phyloP scores from a whole-genome alignment of 768 basidiomycete genomes.

The Lentinula sp. region DNA sequence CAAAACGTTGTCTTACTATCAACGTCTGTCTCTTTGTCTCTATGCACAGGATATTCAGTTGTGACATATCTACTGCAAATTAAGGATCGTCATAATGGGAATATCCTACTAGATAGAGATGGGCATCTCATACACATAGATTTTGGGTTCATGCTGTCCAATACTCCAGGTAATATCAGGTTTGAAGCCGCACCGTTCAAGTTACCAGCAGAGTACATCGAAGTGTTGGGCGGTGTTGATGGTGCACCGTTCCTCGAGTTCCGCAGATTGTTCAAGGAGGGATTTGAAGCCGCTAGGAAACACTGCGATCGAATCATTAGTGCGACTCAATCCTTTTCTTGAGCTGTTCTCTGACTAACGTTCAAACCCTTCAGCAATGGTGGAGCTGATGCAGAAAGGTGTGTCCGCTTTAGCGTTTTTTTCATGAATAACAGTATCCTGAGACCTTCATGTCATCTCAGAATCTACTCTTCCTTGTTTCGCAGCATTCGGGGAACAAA shows the following conservation, averaged over 20 bases:
- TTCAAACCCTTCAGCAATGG: conserved; percentile 41
- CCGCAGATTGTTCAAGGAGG: conserved; percentile 81
- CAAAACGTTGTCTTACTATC: background rate
- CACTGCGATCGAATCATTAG: conserved; percentile 96
- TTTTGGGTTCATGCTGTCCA: conserved; percentile 96
- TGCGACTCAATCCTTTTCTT: conserved; percentile 26
- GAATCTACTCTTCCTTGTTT: conserved; percentile 93
- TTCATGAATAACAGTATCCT: background rate
- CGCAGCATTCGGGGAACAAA: conserved; percentile 84
- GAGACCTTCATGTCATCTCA: conserved; percentile 21
- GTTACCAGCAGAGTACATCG: conserved; percentile 89
- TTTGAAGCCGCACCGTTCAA: conserved; percentile 99
- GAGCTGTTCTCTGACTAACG: background rate
- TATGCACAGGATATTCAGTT: conserved; percentile 73
- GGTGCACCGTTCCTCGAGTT: conserved; percentile 78
- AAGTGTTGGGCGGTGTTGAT: conserved; percentile 85
- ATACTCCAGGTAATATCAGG: conserved; percentile 95
- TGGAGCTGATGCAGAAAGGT: conserved; percentile 99
- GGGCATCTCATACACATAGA: conserved; percentile 97
- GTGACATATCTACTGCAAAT: conserved; percentile 96
- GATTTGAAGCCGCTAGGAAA: conserved; percentile 90
- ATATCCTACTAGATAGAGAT: conserved; percentile 92
- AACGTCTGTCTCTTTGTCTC: conserved; percentile 1
- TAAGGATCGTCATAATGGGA: conserved; percentile 98
- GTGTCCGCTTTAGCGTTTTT: conserved; percentile 6